These are phyloP conservation scores for Shiraia bambusicola DNA, from an alignment of 2,329 filamentous ascomycete species.

Conservation along the genomic window DNA sequence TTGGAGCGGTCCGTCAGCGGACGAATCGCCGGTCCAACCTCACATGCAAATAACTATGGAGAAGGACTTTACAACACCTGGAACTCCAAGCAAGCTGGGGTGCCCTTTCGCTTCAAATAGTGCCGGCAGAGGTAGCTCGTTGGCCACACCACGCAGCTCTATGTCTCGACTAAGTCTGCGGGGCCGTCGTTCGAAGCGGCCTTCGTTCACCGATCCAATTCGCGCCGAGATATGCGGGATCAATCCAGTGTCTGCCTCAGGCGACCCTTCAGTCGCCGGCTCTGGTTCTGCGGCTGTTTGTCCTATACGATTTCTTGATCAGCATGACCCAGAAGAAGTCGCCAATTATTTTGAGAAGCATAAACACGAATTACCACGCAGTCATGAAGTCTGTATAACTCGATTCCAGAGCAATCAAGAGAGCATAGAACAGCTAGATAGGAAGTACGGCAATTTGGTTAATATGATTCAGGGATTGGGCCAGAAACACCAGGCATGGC, in stretches of 20 bases:
- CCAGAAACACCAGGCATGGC: conserved; percentile 82
- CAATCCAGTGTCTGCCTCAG: conserved; percentile 51
- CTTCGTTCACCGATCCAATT: conserved; percentile 47
- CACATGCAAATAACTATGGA: conserved; percentile 57
- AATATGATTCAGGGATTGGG: conserved; percentile 93
- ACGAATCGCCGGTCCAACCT: conserved; percentile 23
- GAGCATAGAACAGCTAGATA: conserved; percentile 83
- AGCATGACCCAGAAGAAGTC: conserved; percentile 90
- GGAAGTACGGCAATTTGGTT: conserved; percentile 88
- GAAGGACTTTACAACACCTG: conserved; percentile 86
- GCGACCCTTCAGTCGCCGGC: conserved; percentile 47
- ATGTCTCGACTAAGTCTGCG: conserved; percentile 41
- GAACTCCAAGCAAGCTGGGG: conserved; percentile 73
- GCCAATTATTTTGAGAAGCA: conserved; percentile 92
- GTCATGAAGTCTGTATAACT: conserved; percentile 88
- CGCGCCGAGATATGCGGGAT: conserved; percentile 45
- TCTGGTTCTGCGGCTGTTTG: conserved; percentile 63
- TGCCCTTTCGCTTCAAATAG: conserved; percentile 72
- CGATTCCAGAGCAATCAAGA: conserved; percentile 85
- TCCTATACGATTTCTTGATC: conserved; percentile 88
- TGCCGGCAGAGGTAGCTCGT: conserved; percentile 45
- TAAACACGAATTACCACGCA: conserved; percentile 91
- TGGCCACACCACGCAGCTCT: conserved; percentile 47
- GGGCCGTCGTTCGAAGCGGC: conserved; percentile 43
- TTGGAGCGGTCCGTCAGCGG: conserved; percentile 45